Evolutionary conservation across 768 basidiomycete species (phyloP), one percentile per base, ranked within the genome.

Genomic region (Leccinum disarticulatum): DNA sequence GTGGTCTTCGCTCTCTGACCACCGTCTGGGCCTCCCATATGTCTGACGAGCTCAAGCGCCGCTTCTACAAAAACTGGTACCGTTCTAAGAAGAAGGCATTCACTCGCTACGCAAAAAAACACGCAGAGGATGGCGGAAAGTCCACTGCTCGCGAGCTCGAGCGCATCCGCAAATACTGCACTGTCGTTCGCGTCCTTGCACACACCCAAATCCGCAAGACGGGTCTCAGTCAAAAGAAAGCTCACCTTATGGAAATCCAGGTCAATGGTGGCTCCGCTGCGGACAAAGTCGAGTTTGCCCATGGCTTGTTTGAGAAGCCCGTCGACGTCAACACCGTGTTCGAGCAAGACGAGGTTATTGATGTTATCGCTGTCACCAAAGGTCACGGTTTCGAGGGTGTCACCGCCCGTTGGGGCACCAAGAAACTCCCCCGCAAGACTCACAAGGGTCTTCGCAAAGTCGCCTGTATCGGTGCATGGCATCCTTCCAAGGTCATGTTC

Each of bases 11-110:
- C 74, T 93, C 95, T 46, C 90, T 99, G 73, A 98, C 97, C 73
- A 99, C 97, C 61, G 95, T 97, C 76, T 93, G 91, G 97, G 95
- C 97, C 51, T 91, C 92, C 68, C 97, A 99, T 77, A 86, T 99
- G 47, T 95, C 93, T 41, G 97, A 98, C 76, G 95, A 98, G 76
- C 75, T 98, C 76, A 99, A 96, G 81, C 93, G 97, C 73, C 87
- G 97, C 69, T 98, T 99, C 89, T 98, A 98, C 90, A 95, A 95
- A 85, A 97, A 96, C 86, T 98, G 96, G 95, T 98, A 98, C 84
- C 89, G 93, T 68, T 96, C 94, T 53, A 99, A 99, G 91, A 98
- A 98, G 87, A 99, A 99, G 88, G 97, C 97, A 43, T 99, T 98
- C 87, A 99, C 97, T 72, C 93, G 94, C 75, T 99, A 99, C 79